Percentiles rank a stretch among this genome's conserved stretches.
Evolutionary conservation across 2,329 filamentous ascomycete genomes (phyloP).

Genomic region (Plectosphaerella sp.): DNA sequence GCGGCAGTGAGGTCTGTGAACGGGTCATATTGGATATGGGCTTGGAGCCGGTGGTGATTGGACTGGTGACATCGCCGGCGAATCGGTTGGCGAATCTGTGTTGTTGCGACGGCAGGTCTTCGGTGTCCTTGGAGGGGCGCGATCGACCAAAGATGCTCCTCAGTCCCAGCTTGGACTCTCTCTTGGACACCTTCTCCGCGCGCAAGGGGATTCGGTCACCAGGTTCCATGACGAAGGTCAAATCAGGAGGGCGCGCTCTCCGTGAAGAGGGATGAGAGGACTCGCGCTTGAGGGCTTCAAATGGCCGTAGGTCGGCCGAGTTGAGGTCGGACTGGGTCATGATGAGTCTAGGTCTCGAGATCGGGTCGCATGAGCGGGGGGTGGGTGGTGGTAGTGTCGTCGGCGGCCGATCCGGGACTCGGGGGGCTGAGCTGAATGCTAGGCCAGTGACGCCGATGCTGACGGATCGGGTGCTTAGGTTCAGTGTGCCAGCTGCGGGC

Average conservation of each 20-base stretch:
- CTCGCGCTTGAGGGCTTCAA: background rate
- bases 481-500: too few relatives aligned
- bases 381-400: too few relatives aligned
- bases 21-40: slow-evolving; percentile 17
- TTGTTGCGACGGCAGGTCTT: slow-evolving; percentile 35
- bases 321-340: background rate
- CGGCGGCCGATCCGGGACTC: background rate
- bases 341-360: background rate
- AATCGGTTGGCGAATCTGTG: slow-evolving; percentile 13
- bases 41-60: slow-evolving; percentile 24
- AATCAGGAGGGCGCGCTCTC: slow-evolving; percentile 33
- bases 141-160: slow-evolving; percentile 46
- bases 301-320: background rate
- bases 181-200: slow-evolving; percentile 34
- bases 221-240: slow-evolving; percentile 21
- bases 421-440: too few relatives aligned
- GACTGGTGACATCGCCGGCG: background rate
- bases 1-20: slow-evolving; percentile 3
- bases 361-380: background rate
- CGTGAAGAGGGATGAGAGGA: slow-evolving; percentile 11
- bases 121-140: slow-evolving; percentile 30
- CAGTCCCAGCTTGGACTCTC: slow-evolving; percentile 49
- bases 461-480: too few relatives aligned
- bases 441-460: too few relatives aligned
- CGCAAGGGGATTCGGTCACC: slow-evolving; percentile 38